Conservation (phyloP, 1,284 basidiomycete species). For the Austropuccinia psidii region DNA sequence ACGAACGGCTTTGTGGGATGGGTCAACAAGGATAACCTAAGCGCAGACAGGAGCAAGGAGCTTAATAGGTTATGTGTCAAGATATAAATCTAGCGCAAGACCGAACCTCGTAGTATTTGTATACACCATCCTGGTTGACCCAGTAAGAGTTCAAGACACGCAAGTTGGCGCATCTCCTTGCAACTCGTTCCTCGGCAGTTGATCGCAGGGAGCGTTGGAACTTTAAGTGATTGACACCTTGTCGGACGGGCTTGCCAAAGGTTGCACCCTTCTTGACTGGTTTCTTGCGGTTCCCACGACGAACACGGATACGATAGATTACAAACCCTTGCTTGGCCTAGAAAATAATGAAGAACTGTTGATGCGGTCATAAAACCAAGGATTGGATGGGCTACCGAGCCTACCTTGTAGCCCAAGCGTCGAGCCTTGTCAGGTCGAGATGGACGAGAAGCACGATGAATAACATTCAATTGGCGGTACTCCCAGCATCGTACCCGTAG, state of each 20-base stretch:
- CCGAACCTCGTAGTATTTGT: constrained; percentile 34
- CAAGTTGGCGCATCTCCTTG: constrained; percentile 88
- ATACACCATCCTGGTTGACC: constrained; percentile 69
- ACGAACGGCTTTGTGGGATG: constrained; percentile 77
- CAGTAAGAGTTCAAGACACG: constrained; percentile 93
- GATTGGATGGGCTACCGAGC: background rate
- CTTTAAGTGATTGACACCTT: constrained; percentile 99
- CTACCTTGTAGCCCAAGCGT: constrained; percentile 84
- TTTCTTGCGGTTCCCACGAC: constrained; percentile 99
- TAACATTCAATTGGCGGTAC: constrained; percentile 94
- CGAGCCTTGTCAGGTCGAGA: constrained; percentile 99
- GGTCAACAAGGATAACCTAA: constrained; percentile 93
- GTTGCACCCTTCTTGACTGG: constrained; percentile 98
- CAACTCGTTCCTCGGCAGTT: constrained; percentile 96
- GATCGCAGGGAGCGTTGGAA: constrained; percentile 87
- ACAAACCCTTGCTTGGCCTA: constrained; percentile 97
- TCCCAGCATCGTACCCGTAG: constrained; percentile 99
- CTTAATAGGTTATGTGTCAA: constrained; percentile 66
- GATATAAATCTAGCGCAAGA: constrained; percentile 38
- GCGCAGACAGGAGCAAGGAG: constrained; percentile 60
- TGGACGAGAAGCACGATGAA: constrained; percentile 94
- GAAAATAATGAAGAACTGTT: background rate
- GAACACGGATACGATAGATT: constrained; percentile 93
- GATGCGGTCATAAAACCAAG: background rate
- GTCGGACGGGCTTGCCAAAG: constrained; percentile 97